phyloP scores from a whole-genome alignment of 805 yeast genomes.

The Cyberlindnera amylophila region DNA sequence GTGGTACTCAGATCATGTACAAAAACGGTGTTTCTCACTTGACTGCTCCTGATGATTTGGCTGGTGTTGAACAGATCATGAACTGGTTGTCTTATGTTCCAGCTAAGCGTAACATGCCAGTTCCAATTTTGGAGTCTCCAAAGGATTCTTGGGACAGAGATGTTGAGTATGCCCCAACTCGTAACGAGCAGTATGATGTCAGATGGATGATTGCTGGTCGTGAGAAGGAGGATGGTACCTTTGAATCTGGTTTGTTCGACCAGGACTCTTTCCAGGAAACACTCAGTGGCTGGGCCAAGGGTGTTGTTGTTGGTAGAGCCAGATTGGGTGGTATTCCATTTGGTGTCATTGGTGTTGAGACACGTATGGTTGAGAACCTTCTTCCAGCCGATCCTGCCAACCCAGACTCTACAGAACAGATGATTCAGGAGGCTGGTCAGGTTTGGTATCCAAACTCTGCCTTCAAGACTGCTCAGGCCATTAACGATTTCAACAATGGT shows the following conservation, averaged over 20 bases:
- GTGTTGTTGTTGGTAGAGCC: conserved; percentile 98
- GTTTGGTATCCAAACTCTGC: conserved; percentile 99
- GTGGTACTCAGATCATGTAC: conserved; percentile 99
- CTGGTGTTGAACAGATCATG: conserved; percentile 92
- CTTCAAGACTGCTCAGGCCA: conserved; percentile 98
- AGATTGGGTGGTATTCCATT: conserved; percentile 98
- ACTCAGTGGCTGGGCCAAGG: conserved; percentile 96
- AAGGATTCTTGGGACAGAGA: conserved; percentile 93
- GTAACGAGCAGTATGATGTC: conserved; percentile 77
- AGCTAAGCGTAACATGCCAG: conserved; percentile 81
- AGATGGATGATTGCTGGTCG: conserved; percentile 93
- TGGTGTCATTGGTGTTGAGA: conserved; percentile 97
- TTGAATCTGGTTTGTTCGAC: conserved; percentile 88
- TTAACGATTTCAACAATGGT: conserved; percentile 95
- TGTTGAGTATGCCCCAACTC: conserved; percentile 73
- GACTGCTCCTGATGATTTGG: conserved; percentile 95
- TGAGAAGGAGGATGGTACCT: conserved; percentile 59
- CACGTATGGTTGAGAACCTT: conserved; percentile 82
- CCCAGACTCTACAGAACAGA: conserved; percentile 84
- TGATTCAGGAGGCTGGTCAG: conserved; percentile 95
- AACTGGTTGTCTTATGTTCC: conserved; percentile 96
- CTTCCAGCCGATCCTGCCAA: conserved; percentile 98
- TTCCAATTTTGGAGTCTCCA: conserved; percentile 74
- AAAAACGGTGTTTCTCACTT: conserved; percentile 96
- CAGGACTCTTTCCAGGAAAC: conserved; percentile 93